Base-by-base conservation (phyloP, 2,329 filamentous ascomycete species). In the Bipolaris sorokiniana region DNA sequence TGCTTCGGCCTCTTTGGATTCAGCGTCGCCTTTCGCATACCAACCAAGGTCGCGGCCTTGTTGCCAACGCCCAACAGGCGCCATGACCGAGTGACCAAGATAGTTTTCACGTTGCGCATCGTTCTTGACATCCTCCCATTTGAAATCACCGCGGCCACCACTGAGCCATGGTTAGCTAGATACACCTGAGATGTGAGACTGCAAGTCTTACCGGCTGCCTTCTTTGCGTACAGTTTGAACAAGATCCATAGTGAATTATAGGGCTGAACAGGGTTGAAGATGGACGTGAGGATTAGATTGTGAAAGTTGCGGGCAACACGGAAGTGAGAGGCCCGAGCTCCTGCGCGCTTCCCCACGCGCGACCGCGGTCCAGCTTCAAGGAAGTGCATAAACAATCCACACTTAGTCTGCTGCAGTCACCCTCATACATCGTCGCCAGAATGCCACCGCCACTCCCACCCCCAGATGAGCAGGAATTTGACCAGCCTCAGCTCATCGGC, bases 221-320 rank as follows among this genome's bases (percentile, higher is more conserved):
- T 96, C 94, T 79, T 99, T 98, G 72, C 93, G 91, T 61, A 99
- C 90, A 40, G 90, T 92, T 58, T 93, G 91, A 52, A 98, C 87
- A 53, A 99, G 86, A 84, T 99, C 95, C 95, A 99, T 97, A 54
- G 23, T 78, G 61, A 42, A 53, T 52, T 59, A 45, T 40, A 53
- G 54, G 56, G 46, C 45, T 61, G 59, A 37, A 22, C n/a, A 45
- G 36, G 23, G 31, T 49, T 46, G 37, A 47, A 31, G 20, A 45
- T 34, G 23, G 33, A 10, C 34, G 46, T 22, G 36, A 45, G 41
- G 45, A 18, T n/a, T 34, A 20, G 16, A 42, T 38, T 34, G 20
- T 44, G 31, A 44, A 59, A 56, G 58, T 64, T 69, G 66, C 61
- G 66, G 67, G 56, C 59, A 67, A 63, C 53, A 48, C 54, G 65